Evolutionary conservation across 441 rosid genomes (phyloP).

Genomic region (Bocquillonia castaneifolia): DNA sequence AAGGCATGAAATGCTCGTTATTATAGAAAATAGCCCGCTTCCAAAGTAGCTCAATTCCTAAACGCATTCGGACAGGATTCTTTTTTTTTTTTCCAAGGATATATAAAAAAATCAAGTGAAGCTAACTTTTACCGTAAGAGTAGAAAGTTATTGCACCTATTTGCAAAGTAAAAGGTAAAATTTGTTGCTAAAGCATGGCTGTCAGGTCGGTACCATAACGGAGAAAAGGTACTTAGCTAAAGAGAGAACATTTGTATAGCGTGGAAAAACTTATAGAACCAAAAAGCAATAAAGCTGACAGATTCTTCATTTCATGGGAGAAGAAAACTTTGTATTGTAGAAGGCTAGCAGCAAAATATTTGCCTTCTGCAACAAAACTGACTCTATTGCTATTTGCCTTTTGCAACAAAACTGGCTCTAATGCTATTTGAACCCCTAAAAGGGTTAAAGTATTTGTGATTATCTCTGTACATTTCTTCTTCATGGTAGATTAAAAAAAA

Average conservation of each 20-base stretch:
- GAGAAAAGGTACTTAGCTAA: background rate
- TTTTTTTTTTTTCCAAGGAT: too few relatives aligned
- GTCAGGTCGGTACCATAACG: background rate
- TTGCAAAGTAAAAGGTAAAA: background rate
- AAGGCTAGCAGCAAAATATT: too few relatives aligned
- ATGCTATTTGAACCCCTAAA: background rate
- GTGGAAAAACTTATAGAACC: background rate
- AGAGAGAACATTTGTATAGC: background rate
- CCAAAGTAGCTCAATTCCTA: background rate
- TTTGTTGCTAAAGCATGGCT: background rate
- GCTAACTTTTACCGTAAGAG: background rate
- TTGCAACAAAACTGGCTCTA: background rate
- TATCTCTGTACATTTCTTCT: background rate
- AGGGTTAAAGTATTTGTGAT: background rate
- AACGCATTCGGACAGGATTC: background rate
- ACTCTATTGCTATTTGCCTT: too few relatives aligned
- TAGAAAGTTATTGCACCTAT: background rate
- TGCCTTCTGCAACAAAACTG: background rate
- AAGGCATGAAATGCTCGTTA: conserved; percentile 34
- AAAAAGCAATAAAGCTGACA: background rate
- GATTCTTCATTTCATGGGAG: background rate
- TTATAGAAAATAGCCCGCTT: background rate
- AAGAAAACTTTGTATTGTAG: background rate
- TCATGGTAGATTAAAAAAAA: background rate
- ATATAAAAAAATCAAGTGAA: background rate